Evolutionary conservation across 179 eudicot genomes (phyloP).

Genomic region (Heliamphora pulchella): DNA sequence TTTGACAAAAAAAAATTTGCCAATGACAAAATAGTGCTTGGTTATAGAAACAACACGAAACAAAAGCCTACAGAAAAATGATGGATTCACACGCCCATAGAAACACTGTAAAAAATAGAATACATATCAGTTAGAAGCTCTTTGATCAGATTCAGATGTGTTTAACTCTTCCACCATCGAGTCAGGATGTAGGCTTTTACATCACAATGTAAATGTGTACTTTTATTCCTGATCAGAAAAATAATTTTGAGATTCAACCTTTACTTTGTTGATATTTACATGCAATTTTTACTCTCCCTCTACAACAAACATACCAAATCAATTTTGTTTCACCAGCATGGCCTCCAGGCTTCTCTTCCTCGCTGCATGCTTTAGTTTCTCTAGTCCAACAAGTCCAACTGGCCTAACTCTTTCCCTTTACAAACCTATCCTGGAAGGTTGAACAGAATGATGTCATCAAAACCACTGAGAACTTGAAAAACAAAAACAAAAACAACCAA

Average conservation of each 20-base stretch:
- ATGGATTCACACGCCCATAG: background rate
- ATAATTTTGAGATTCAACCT: background rate
- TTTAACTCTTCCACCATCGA: conserved; percentile 4
- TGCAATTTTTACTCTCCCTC: conserved; percentile 11
- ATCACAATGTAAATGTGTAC: background rate
- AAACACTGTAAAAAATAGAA: background rate
- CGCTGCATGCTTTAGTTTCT: conserved; percentile 85
- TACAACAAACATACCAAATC: conserved; percentile 18
- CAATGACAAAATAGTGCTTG: no score
- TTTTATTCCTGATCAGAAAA: conserved; percentile 7
- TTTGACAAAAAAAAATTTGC: no score
- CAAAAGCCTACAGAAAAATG: no score
- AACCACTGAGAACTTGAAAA: background rate
- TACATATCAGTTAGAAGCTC: background rate
- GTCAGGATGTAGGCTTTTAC: conserved; percentile 8
- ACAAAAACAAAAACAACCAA: background rate
- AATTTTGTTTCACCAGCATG: conserved; percentile 48
- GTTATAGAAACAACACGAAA: no score
- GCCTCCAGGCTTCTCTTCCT: conserved; percentile 67
- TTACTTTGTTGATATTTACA: conserved; percentile 19
- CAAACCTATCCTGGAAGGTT: conserved; percentile 68
- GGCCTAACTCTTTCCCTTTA: conserved; percentile 91
- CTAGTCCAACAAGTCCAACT: conserved; percentile 77
- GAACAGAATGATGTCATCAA: background rate
- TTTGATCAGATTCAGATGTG: background rate